Base-by-base conservation (phyloP, 2,329 filamentous ascomycete genomes). In the Neophaeococcomyces aloes region DNA sequence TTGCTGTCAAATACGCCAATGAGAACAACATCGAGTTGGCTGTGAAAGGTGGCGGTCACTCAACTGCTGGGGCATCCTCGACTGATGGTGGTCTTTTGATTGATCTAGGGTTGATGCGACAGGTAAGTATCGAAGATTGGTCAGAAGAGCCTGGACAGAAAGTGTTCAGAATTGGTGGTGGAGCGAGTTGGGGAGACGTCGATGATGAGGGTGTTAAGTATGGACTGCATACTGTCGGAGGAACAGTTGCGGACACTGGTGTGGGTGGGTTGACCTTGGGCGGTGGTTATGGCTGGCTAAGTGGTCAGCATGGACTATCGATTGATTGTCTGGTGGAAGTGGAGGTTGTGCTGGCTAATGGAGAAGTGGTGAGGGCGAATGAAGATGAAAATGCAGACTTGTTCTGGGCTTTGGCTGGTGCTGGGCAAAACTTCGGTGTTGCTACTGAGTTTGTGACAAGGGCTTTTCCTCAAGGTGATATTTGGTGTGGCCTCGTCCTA, bases 161-260 rank as follows among this genome's bases (percentile, higher is more conserved):
- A 48, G 70, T 66, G 1, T 64, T 77, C 41, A 64, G 59, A 0
- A 70, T 67, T 15, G 67, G 70, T 44, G 73, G 75, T 19, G 74
- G 75, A 6, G 67, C 69, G 33, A 54, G 65, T 2, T 77, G 75
- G 73, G 61, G 60, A 43, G 70, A 77, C 52, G 68, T 79, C 10
- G 75, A 79, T 49, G 58, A 64, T 4, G 69, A 68, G 0, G 68
- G 69, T 0, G 70, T 63, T 40, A 58, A 67, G 37, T 60, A 74
- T 52, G 67, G 67, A 0, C 65, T 80, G 2, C 76, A 75, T 2
- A 75, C 75, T 1, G 72, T 79, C 0, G 76, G 76, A 7, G 78
- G 78, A 2, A 78, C 76, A 0, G 74, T 80, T 7, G 74, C 74
- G 32, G 73, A 79, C 49, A 80, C 76, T 1, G 63, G 63, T 6